phyloP scores from a whole-genome alignment of 352 stramenopile species.

The Phytophthora sojae region DNA sequence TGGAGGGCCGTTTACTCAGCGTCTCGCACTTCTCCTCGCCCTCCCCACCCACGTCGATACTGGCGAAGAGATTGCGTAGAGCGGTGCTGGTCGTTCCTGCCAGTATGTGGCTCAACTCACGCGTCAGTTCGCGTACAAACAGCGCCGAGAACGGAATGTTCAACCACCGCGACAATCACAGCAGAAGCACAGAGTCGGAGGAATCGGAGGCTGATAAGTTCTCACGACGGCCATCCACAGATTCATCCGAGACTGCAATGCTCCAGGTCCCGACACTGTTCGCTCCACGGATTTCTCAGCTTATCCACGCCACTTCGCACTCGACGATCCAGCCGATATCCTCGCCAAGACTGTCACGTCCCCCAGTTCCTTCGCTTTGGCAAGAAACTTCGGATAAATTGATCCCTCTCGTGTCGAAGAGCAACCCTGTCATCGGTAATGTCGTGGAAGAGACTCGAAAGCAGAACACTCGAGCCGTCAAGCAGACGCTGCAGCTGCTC shows the following conservation, averaged over 20 bases:
- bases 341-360: background rate
- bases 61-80: slow-evolving; percentile 18
- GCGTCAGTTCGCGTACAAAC: background rate
- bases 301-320: background rate
- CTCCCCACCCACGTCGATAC: slow-evolving; percentile 7
- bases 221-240: background rate
- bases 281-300: slow-evolving; percentile 8
- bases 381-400: slow-evolving; percentile 34
- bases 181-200: slow-evolving; percentile 22
- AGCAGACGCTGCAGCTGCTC: slow-evolving; percentile 46
- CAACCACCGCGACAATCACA: slow-evolving; percentile 1
- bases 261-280: background rate
- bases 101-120: slow-evolving; percentile 19
- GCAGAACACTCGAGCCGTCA: slow-evolving; percentile 38
- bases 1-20: slow-evolving; percentile 15
- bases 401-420: slow-evolving; percentile 16
- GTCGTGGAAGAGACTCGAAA: slow-evolving; percentile 28
- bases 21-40: slow-evolving; percentile 11
- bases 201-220: slow-evolving; percentile 22
- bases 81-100: slow-evolving; percentile 16
- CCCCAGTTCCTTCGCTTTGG: slow-evolving; percentile 7
- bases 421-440: slow-evolving; percentile 13
- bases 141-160: background rate
- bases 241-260: slow-evolving; percentile 8
- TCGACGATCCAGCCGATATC: background rate